Base-by-base conservation (phyloP, 2,329 filamentous ascomycete genomes). In the Paraconiothyrium brasiliense region DNA sequence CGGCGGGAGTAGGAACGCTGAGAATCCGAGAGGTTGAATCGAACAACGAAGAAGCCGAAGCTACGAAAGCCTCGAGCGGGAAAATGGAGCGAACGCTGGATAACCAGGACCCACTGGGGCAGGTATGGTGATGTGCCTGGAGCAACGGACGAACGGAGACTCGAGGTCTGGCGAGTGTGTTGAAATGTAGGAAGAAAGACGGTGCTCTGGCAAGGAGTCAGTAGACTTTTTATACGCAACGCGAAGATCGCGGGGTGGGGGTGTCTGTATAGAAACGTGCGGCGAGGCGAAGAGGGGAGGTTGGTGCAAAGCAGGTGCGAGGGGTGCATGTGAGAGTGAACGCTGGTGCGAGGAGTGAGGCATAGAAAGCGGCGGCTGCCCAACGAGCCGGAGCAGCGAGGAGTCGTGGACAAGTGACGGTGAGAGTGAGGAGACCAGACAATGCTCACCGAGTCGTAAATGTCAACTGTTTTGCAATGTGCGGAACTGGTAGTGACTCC, bases 381-480 rank as follows among this genome's bases (percentile, higher is more conserved):
- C 54, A 35, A 61, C 20, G 22, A 48, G 55, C 47, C 37, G 37
- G 22, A 41, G 20, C 24, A 54, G 34, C 27, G 47, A 41, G 49
- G 48, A 64, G 66, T 58, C 64, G 50, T 49, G 63, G 61, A 60
- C 60, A 56, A 27, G 49, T 32, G 22, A 52, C 13, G 52, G 44
- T 46, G 57, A 46, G 41, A 48, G 37, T 56, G 34, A 43, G 30
- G 30, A 43, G 57, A 62, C 59, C 59, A 67, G 64, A 47, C 48
- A 22, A 34, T 34, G 71, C 76, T 67, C 67, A 79, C 77, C 70
- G 72, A 70, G 69, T 73, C 74, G 76, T 76, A 77, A 74, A 78
- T 77, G 71, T 77, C 74, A 78, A 78, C 73, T 66, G 71, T 75
- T 74, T 75, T 75, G 76, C 72, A 74, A 77, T 76, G 73, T 73